Evolutionary conservation across 768 basidiomycete species (phyloP), one percentile per base, ranked within the genome.

Genomic region (Tephrocybe rancida): DNA sequence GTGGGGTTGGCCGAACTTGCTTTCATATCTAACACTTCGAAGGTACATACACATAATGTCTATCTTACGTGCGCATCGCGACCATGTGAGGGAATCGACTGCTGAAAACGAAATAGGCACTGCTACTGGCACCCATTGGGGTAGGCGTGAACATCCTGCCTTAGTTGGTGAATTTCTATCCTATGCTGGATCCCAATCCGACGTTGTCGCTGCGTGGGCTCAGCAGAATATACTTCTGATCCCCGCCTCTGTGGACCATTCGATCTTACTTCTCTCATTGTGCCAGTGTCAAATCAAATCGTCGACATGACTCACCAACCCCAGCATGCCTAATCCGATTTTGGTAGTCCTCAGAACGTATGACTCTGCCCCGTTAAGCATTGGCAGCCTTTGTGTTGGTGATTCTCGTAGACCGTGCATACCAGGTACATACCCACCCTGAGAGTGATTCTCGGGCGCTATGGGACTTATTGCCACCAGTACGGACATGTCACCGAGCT

Each of bases 241-340:
- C 0, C 81, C 81, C 19, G 80, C 79, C 81, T 82, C 84, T 39
- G 68, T 67, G 58, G 79, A 83, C 80, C 80, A 84, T 50, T 79
- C 74, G 27, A 84, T 52, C 51, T 82, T 69, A 41, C n/a, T 35
- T 39, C 6, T 24, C 37, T n/a, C n/a, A n/a, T 42, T 3, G 35
- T 44, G 32, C 35, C 54, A 48, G 56, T 13, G 13, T 48, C 34
- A 24, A 11, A 44, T 5, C 5, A 26, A 26, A 9, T 16, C 6
- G 19, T 39, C 7, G 26, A 34, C 21, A 22, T 44, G 19, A 41
- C 56, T 59, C 50, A 67, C 69, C 68, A 83, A 38, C 82, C 67
- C 77, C 80, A 81, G 61, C 81, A 83, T 29, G 82, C 83, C 80
- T 64, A 77, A 64, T n/a, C 79, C 82, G 21, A 66, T 66, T 62